These are phyloP conservation scores for Neonectria coccinea DNA, from an alignment of 2,329 filamentous ascomycete species.

Conservation along the genomic window DNA sequence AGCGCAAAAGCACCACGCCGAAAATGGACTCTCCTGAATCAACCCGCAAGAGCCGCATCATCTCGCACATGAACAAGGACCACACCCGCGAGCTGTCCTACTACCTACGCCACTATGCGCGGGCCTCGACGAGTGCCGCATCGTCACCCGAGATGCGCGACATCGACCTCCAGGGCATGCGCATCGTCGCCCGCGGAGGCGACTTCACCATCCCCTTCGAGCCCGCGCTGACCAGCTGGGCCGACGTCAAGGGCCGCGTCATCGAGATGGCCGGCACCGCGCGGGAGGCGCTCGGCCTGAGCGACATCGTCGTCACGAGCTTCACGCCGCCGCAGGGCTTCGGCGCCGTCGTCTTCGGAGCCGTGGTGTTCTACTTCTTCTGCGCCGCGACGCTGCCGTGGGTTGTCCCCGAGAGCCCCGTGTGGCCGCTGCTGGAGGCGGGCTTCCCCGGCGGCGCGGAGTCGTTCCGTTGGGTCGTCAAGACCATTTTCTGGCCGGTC, in stretches of 20 bases:
- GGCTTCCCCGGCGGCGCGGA: constrained; percentile 68
- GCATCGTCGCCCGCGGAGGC: constrained; percentile 65
- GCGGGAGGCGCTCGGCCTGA: constrained; percentile 69
- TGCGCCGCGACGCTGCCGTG: constrained; percentile 61
- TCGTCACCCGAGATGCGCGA: constrained; percentile 72
- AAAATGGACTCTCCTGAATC: constrained; percentile 47
- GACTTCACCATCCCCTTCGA: constrained; percentile 70
- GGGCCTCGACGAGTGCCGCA: constrained; percentile 66
- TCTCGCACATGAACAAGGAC: constrained; percentile 88
- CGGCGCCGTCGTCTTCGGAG: constrained; percentile 65
- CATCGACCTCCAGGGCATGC: constrained; percentile 72
- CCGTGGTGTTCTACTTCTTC: constrained; percentile 66
- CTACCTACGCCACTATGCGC: constrained; percentile 80
- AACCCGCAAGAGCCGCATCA: constrained; percentile 55
- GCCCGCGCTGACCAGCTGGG: constrained; percentile 76
- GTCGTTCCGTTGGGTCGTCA: constrained; percentile 70
- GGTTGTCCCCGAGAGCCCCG: constrained; percentile 63
- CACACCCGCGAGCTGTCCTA: constrained; percentile 79
- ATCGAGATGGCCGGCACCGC: constrained; percentile 75
- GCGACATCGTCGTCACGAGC: constrained; percentile 56
- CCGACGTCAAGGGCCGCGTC: constrained; percentile 76
- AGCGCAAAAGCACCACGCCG: not conserved
- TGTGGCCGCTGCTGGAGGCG: constrained; percentile 62
- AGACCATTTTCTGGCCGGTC: constrained; percentile 68
- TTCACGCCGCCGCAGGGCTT: constrained; percentile 57